Evolutionary conservation across 352 stramenopile genomes (phyloP).

Genomic region (Phytophthora lateralis): DNA sequence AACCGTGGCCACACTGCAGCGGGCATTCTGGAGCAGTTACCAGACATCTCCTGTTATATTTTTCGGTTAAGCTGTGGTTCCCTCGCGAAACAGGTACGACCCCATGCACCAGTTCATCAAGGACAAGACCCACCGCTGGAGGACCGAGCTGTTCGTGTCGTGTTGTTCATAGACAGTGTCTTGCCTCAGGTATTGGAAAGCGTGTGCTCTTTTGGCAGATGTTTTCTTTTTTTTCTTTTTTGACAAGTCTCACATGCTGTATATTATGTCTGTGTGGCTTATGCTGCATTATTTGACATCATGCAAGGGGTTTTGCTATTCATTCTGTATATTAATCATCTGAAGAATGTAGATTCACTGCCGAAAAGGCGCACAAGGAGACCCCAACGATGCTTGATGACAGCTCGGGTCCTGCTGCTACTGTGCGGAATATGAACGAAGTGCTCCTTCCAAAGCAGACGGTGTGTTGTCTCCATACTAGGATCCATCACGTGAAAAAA

Average conservation of each 20-base stretch:
- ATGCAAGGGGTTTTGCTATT: neutral
- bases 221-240: too few species aligned
- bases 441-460: conserved; percentile 1
- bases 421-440: conserved; percentile 1
- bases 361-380: neutral
- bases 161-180: conserved; percentile 6
- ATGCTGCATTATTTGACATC: conserved; percentile 1
- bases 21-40: conserved; percentile 11
- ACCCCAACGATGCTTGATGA: neutral
- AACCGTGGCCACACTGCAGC: conserved; percentile 15
- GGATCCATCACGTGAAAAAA: too few species aligned
- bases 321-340: conserved; percentile 3
- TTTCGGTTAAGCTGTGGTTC: conserved; percentile 22
- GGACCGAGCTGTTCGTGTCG: conserved; percentile 25
- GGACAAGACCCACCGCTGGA: conserved; percentile 15
- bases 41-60: neutral
- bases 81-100: conserved; percentile 5
- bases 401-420: conserved; percentile 1
- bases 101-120: conserved; percentile 23
- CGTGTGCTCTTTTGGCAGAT: conserved; percentile 1
- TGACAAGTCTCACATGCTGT: conserved; percentile 12
- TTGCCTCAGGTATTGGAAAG: neutral
- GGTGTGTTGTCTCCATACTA: neutral
- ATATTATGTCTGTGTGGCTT: conserved; percentile 2
- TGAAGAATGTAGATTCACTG: conserved; percentile 7